Percentiles rank a stretch among this genome's conserved stretches.
These are phyloP conservation scores for Solanum bulbocastanum DNA, from an alignment of 257 asterid genomes.

Conservation along the genomic window DNA sequence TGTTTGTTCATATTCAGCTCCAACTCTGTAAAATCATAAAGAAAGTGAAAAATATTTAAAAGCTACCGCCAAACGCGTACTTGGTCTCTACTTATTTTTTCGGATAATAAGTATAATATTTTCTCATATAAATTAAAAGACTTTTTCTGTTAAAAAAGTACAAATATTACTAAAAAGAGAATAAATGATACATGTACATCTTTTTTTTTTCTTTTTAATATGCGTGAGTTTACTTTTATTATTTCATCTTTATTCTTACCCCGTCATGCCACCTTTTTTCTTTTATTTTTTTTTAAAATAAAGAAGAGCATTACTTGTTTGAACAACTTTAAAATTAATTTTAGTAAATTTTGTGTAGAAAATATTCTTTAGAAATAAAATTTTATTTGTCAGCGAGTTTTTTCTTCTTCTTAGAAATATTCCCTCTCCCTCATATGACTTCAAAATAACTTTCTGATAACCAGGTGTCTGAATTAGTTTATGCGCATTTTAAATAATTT, in stretches of 20 bases:
- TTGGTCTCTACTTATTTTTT: background rate
- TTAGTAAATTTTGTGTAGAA: background rate
- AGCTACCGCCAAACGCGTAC: background rate
- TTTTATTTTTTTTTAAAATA: background rate
- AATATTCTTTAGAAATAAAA: background rate
- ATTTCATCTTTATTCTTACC: background rate
- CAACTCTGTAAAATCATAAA: background rate
- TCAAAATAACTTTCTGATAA: background rate
- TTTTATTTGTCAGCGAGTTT: background rate
- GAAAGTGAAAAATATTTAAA: background rate
- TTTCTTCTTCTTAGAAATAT: background rate
- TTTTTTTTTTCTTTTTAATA: background rate
- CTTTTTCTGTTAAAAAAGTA: background rate
- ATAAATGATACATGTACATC: background rate
- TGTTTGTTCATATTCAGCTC: background rate
- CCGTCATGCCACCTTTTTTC: background rate
- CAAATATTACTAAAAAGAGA: background rate
- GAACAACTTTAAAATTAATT: background rate
- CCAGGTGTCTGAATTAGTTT: accelerated
- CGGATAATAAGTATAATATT: background rate
- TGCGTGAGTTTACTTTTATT: background rate
- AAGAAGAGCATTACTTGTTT: background rate
- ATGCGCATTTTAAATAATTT: background rate
- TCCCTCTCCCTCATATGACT: background rate
- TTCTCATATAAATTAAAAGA: background rate